These are phyloP conservation scores for Saccharomycopsis sp. DNA, from an alignment of 805 yeast genomes.

Conservation along the genomic window DNA sequence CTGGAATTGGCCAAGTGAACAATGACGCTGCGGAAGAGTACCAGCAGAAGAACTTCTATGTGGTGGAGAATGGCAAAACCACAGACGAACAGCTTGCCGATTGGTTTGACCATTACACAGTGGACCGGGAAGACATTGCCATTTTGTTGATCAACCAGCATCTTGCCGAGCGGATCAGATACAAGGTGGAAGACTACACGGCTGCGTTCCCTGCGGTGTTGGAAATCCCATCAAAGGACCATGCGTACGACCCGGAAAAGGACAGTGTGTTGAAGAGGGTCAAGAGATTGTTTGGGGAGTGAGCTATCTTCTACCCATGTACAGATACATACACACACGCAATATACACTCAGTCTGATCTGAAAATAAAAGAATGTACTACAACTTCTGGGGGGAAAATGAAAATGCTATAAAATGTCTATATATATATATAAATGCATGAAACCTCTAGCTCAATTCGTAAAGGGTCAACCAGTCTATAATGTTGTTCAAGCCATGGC, in stretches of 20 bases:
- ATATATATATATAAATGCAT: neutral
- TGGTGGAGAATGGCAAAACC: constrained; percentile 72
- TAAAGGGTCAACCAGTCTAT: constrained; percentile 6
- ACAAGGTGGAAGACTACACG: constrained; percentile 71
- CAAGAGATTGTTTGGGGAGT: constrained; percentile 86
- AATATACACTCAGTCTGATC: neutral
- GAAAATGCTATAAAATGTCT: neutral
- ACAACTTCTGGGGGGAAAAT: neutral
- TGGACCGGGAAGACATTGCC: constrained; percentile 79
- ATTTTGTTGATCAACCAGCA: constrained; percentile 90
- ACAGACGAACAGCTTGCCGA: constrained; percentile 63
- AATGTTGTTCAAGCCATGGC: constrained; percentile 6
- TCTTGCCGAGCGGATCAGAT: constrained; percentile 83
- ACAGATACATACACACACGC: neutral
- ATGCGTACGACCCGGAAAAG: constrained; percentile 97
- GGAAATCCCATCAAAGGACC: constrained; percentile 97
- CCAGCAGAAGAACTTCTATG: constrained; percentile 67
- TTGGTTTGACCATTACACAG: constrained; percentile 68
- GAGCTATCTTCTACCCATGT: neutral
- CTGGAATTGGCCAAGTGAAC: constrained; percentile 87
- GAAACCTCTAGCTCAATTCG: neutral
- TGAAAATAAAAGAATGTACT: neutral
- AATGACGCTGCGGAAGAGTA: constrained; percentile 45
- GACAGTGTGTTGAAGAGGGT: constrained; percentile 92
- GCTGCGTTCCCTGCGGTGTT: constrained; percentile 93